Base-by-base conservation (phyloP, 2,329 filamentous ascomycete genomes). In the Botrytis fragariae region DNA sequence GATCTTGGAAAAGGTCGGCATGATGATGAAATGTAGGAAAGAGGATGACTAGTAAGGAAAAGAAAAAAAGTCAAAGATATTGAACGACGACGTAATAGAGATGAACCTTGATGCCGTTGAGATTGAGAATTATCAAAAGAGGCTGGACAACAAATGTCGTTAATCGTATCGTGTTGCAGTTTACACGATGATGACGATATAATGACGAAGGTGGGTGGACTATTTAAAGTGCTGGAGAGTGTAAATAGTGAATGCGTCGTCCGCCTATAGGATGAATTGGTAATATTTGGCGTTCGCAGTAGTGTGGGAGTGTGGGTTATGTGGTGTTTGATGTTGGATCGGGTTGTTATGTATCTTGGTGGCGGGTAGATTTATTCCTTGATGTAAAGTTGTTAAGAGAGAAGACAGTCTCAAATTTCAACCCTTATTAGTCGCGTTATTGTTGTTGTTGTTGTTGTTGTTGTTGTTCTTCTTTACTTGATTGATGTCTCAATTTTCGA, bases 31-130 rank as follows among this genome's bases (percentile, higher is more conserved):
- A 42, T 9, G 35, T 16, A 12, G 37, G 7, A 22, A 3, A 14
- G 51, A 14, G 14, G 29, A 68, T 29, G 64, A 22, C 64, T 14
- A 42, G 35, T 48, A 68, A 54, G 64, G 48, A 51, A 54, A 68
- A 0, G 20, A 59, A 32, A 57, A 29, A 59, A 59, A 12, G 39
- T 22, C n/a, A 29, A 39, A 68, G 5, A 37, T 22, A 8, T 22
- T 32, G 39, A 48, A 7, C 35, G 64, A 68, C 48, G 64, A 68
- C 48, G 64, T 51, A 51, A 68, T 68, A 25, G n/a, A 25, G n/a
- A 68, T 39, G 14, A 57, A 18, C 29, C 22, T 29, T 51, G 48
- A 39, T 10, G 45, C 51, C 29, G 45, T 42, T 57, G 22, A 14
- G 44, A 20, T 51, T 32, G 32, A 20, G 29, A 18, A 37, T 51